phyloP scores from a whole-genome alignment of 1,139 yeast genomes.

The Yamadazyma taylorii region DNA sequence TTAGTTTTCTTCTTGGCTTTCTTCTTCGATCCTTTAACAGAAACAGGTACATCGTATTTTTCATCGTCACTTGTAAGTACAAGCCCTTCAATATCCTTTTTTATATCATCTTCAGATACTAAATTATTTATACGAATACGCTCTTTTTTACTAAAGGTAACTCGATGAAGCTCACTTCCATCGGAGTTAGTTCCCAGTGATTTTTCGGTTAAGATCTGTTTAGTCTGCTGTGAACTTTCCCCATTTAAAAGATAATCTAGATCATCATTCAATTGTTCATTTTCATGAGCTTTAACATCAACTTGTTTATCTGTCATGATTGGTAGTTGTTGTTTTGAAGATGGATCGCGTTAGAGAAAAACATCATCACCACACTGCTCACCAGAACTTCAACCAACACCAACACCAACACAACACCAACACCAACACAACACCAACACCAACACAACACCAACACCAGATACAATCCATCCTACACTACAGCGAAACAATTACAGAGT shows the following conservation, averaged over 20 bases:
- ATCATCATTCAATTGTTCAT: constrained; percentile 10
- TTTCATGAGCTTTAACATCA: neutral
- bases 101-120: constrained; percentile 8
- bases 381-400: too few relatives aligned
- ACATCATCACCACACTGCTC: too few relatives aligned
- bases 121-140: constrained; percentile 4
- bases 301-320: neutral
- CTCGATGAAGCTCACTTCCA: neutral
- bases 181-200: too few relatives aligned
- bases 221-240: neutral
- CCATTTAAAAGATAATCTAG: constrained; percentile 17
- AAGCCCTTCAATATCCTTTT: constrained; percentile 25
- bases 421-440: too few relatives aligned
- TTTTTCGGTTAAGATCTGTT: neutral
- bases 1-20: constrained; percentile 3
- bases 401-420: too few relatives aligned
- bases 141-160: constrained; percentile 5
- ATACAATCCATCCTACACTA: too few relatives aligned
- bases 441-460: too few relatives aligned
- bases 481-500: too few relatives aligned
- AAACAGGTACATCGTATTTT: neutral
- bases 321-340: neutral
- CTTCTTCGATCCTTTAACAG: constrained; percentile 3
- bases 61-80: constrained; percentile 26
- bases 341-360: neutral